Base-by-base conservation (phyloP, 805 yeast species). In the Starmerella riodocensis region DNA sequence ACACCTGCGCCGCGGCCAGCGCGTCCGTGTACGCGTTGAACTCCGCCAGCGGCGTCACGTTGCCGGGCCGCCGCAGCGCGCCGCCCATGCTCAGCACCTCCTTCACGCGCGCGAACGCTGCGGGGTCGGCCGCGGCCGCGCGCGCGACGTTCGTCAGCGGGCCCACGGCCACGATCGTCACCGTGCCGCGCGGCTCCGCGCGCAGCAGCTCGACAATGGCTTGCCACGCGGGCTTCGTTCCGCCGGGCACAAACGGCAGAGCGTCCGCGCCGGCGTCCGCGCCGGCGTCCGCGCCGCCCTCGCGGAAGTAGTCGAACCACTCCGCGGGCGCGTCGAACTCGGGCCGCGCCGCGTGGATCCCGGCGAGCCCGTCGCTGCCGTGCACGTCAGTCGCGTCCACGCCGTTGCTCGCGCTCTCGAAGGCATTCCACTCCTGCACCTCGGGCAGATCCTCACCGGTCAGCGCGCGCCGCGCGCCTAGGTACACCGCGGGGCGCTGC, bases 21-120 rank as follows among this genome's bases (percentile, higher is more conserved):
- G 66, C 61, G 39, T 64, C 68, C 3, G 67, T 58, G 37, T 47
- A 61, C 16, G 62, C 60, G 40, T 64, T 64, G 55, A 63, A 64
- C 47, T 64, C 68, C 4, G 66, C 67, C 6, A 48, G 28, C 3
- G 68, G 67, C 5, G 64, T 59, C 42, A 60, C 57, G 42, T 64
- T 64, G 6, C 68, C 68, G 6, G 60, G 58, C 25, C 33, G 47
- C 14, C 46, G 38, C 29, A 64, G 37, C 8, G 61, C 57, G 6
- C 62, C 68, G 27, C 66, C 68, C 68, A 64, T 64, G 41, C 56
- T 49, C 11, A 62, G 54, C 13, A 63, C 53, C 39, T 55, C 50
- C 40, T 55, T 58, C 23, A 52, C 65, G 5, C 62, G 49, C 17
- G 56, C 32, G 37, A 64, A 64, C 4, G 62, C 45, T 19, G 34